These are phyloP conservation scores for Camelina neglecta DNA, from an alignment of 345 rosid species.

Conservation along the genomic window DNA sequence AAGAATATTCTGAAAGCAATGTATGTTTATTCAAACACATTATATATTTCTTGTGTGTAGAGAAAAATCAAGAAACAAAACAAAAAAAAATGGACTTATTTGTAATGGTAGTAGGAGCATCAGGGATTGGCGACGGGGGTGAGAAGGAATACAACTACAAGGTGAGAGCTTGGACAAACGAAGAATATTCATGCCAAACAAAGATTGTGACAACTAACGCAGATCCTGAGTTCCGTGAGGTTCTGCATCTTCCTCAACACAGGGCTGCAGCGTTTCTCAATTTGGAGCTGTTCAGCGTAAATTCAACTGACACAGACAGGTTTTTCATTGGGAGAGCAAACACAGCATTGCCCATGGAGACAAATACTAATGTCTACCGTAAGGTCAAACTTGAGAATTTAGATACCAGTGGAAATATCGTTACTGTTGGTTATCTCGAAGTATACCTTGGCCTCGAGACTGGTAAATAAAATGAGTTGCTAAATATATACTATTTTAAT, in stretches of 20 bases:
- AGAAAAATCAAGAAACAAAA: not conserved
- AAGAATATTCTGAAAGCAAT: not conserved
- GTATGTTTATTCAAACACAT: not conserved
- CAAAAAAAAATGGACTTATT: not conserved
- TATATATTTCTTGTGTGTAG: not conserved
- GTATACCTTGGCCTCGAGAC: slow-evolving; percentile 13
- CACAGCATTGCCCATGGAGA: not conserved
- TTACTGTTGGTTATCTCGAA: slow-evolving; percentile 5
- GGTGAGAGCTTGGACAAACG: slow-evolving; percentile 21
- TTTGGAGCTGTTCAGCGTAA: not conserved
- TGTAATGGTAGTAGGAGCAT: slow-evolving; percentile 9
- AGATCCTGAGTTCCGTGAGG: slow-evolving; percentile 8
- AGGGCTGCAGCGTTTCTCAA: not conserved
- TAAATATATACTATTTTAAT: too few species aligned
- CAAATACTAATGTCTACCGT: slow-evolving; percentile 2
- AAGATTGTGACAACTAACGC: slow-evolving; percentile 4
- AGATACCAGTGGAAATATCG: not conserved
- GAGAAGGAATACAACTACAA: not conserved
- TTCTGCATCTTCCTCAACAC: not conserved
- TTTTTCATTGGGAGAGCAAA: slow-evolving; percentile 11
- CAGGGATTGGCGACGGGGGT: slow-evolving; percentile 25
- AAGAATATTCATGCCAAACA: not conserved
- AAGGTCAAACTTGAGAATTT: slow-evolving; percentile 4
- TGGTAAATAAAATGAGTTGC: not conserved
- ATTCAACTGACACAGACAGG: not conserved